Percentiles rank a stretch among this genome's conserved stretches.
These are phyloP conservation scores for Mortierella hygrophila DNA, from an alignment of 192 early-diverging fungal genomes.

Conservation along the genomic window DNA sequence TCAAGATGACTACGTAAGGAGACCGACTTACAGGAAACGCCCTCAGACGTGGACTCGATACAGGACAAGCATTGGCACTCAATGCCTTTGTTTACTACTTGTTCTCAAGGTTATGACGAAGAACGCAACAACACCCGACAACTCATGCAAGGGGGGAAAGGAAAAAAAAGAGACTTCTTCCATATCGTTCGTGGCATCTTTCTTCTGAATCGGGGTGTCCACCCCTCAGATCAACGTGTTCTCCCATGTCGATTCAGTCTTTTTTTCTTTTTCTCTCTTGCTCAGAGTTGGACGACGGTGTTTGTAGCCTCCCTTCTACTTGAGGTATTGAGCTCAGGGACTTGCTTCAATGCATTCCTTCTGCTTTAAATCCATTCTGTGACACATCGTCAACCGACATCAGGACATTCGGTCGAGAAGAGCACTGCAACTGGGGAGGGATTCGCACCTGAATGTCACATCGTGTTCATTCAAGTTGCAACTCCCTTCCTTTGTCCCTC, in stretches of 20 bases:
- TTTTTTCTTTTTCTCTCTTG: neutral
- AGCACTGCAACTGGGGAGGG: neutral
- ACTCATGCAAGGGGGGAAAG: neutral
- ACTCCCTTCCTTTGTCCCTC: neutral
- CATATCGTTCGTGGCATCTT: neutral
- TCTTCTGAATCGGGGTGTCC: neutral
- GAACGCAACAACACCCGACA: neutral
- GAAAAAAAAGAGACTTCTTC: neutral
- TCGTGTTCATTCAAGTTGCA: neutral
- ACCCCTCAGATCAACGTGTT: neutral
- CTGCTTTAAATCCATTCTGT: slow-evolving; percentile 57
- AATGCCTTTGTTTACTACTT: slow-evolving; percentile 20
- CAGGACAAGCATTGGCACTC: slow-evolving; percentile 21
- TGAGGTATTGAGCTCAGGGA: slow-evolving; percentile 55
- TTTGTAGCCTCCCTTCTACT: slow-evolving; percentile 18
- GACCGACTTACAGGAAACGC: slow-evolving; percentile 16
- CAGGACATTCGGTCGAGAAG: neutral
- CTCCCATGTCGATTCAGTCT: slow-evolving; percentile 7
- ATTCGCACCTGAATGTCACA: neutral
- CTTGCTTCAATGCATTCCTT: slow-evolving; percentile 53
- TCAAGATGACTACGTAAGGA: slow-evolving; percentile 61
- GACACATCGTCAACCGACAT: slow-evolving; percentile 25
- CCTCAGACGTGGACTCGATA: slow-evolving; percentile 36
- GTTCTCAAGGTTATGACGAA: slow-evolving; percentile 42
- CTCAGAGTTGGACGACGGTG: neutral